Evolutionary conservation across 192 early-diverging fungal genomes (phyloP), one percentile per base, ranked within the genome.

Genomic region (Entomortierella beljakovae): DNA sequence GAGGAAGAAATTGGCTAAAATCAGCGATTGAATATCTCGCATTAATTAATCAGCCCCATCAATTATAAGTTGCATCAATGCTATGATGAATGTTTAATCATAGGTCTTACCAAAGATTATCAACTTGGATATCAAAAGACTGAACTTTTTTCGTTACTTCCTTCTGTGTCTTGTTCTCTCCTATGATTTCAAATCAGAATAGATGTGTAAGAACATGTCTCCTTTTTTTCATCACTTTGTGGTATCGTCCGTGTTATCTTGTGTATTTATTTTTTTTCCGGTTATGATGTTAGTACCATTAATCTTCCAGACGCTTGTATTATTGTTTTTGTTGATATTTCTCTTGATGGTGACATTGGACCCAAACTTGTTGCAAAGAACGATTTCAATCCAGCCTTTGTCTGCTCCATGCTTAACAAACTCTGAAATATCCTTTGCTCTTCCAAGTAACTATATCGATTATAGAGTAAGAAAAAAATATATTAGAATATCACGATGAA

Each of bases 1-100:
- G 98, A 8, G 98, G 98, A 60, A 99, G 81, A 66, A 99, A 98
- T 82, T 98, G 97, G 80, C 92, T 94, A 59, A 34, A n/a, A 15
- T 40, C 13, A 28, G 9, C n/a, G 33, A 40, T 3, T 10, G 25
- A 16, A 33, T 1, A 53, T 6, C 11, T 35, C 2, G 10, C 11
- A 48, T 65, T 16, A 22, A 18, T 49, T n/a, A 20, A 49, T 8
- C 6, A n/a, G n/a, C n/a, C n/a, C n/a, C n/a, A n/a, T n/a, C n/a
- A n/a, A n/a, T n/a, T n/a, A n/a, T n/a, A n/a, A n/a, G n/a, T n/a
- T n/a, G n/a, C n/a, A n/a, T n/a, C n/a, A n/a, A n/a, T n/a, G n/a
- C n/a, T n/a, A n/a, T n/a, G 49, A 50, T 6, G 23, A 50, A 22
- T 6, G 49, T 50, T 6, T 7, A 11, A 11, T 29, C 31, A 1